Percentiles rank a stretch among this genome's conserved stretches.
Conservation (phyloP, 2,329 filamentous ascomycete genomes). For the Arthrobotrys iridis region DNA sequence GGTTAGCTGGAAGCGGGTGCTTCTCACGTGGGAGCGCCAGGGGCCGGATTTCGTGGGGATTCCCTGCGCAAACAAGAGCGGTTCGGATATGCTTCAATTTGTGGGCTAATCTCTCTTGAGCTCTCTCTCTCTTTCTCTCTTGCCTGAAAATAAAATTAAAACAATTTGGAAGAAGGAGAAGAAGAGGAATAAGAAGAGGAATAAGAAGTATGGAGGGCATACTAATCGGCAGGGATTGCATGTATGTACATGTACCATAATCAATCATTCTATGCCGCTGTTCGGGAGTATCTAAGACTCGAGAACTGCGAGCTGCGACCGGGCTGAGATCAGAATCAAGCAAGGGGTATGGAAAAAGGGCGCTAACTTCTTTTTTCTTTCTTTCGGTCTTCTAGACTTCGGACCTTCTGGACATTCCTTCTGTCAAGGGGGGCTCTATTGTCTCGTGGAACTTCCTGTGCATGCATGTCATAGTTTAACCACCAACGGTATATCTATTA, state of each 20-base stretch:
- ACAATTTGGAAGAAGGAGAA: too few relatives aligned
- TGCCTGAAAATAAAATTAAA: background rate
- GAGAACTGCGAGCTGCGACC: background rate
- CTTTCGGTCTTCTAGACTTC: background rate
- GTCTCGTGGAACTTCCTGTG: background rate
- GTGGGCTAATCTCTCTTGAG: background rate
- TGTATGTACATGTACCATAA: too few relatives aligned
- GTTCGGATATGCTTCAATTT: constrained; percentile 4
- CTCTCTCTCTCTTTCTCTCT: too few relatives aligned
- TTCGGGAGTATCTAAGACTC: too few relatives aligned
- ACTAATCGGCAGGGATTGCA: background rate
- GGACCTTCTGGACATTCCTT: background rate
- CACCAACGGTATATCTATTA: too few relatives aligned
- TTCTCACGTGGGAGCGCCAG: constrained; percentile 12
- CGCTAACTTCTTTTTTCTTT: background rate
- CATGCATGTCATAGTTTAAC: too few relatives aligned
- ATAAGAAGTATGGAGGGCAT: too few relatives aligned
- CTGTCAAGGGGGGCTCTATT: constrained; percentile 10
- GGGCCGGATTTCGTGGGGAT: background rate
- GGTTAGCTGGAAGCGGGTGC: constrained; percentile 3
- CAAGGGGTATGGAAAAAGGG: constrained; percentile 15
- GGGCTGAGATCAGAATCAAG: constrained; percentile 10
- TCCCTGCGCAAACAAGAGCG: background rate
- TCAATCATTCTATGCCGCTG: too few relatives aligned
- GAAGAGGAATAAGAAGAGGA: too few relatives aligned